Base-by-base conservation (phyloP, 371 early-diverging fungal genomes). In the Mortierella sp. region DNA sequence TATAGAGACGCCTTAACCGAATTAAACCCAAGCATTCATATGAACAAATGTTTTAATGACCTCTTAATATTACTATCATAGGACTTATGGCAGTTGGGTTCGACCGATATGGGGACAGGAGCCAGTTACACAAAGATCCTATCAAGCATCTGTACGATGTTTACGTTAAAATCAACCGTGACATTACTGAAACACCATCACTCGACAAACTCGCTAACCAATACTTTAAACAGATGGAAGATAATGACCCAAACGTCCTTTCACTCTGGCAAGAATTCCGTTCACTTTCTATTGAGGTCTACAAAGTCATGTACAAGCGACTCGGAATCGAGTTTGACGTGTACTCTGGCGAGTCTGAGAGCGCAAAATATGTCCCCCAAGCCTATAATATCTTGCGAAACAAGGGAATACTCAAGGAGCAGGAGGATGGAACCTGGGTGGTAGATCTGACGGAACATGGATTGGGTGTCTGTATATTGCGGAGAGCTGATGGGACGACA, bases 341-440 rank as follows among this genome's bases (percentile, higher is more conserved):
- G 10, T 99, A 97, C 86, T 96, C 97, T 0, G 99, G 99, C 43
- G 99, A 99, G 85, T 97, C 98, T 4, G 87, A 94, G 76, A 96
- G 94, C 57, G 90, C 90, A 8, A 80, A 84, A 29, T 89, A 89
- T 68, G 93, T 96, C 64, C 80, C 88, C 10, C 86, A 88, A 29
- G 93, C 94, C 17, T 86, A 94, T 53, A 70, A 89, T 31, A 84
- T 92, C 57, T 86, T 95, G 22, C 61, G 83, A n/a, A 86, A 87
- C 13, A 80, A 85, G 12, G 86, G 83, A 0, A 66, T 96, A 19
- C 60, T 95, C 22, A 68, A 74, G 15, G 85, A 87, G 31, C 86
- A 87, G 31, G 70, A 66, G 19, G 80, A 76, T 71, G 96, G 95
- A 10, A 95, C 96, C 7, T 86, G 88, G 76, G 83, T 90, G 37